Base-by-base conservation (phyloP, 2,329 filamentous ascomycete species). In the Akanthomyces uredinophilus region DNA sequence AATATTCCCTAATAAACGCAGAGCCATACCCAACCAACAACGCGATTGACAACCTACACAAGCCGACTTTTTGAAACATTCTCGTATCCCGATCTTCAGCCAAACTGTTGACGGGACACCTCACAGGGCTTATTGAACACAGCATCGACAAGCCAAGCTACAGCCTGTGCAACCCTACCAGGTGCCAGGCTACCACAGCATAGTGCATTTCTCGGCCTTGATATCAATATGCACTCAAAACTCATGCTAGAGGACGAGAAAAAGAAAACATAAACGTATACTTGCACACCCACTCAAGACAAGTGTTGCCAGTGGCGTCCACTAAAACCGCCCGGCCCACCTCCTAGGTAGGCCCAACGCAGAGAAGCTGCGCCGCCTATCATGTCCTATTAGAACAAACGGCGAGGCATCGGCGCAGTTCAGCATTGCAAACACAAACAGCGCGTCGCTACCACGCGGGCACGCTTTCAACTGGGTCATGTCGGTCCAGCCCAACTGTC, bases 191-290 rank as follows among this genome's bases (percentile, higher is more conserved):
- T n/a, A n/a, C 8, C 24, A 13, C 37, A 18, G 16, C 20, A 37
- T 53, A n/a, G 35, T 27, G n/a, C 49, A 43, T 29, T n/a, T 49
- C 44, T 35, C 29, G 14, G 41, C 27, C 11, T 51, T 18, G 46
- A 51, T 37, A 20, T 51, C 37, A 44, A 50, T 29, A 39, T 37
- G 44, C 55, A 27, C 32, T n/a, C 43, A n/a, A 35, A 35, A 43
- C 32, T 59, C 32, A 50, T 50, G 46, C 47, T 13, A 44, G 32
- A 29, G 29, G 35, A 20, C 18, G 35, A 59, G 13, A 51, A 59
- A 59, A 59, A 59, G 56, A 59, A 59, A 59, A 51, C 56, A 59
- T 43, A 46, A 6, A n/a, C 54, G 13, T 57, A 27, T 24, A 43
- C 41, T 59, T 41, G 22, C 56, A 41, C 44, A 41, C n/a, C 27